These are phyloP conservation scores for Hypomyces rosellus DNA, from an alignment of 2,329 filamentous ascomycete species.

Conservation along the genomic window DNA sequence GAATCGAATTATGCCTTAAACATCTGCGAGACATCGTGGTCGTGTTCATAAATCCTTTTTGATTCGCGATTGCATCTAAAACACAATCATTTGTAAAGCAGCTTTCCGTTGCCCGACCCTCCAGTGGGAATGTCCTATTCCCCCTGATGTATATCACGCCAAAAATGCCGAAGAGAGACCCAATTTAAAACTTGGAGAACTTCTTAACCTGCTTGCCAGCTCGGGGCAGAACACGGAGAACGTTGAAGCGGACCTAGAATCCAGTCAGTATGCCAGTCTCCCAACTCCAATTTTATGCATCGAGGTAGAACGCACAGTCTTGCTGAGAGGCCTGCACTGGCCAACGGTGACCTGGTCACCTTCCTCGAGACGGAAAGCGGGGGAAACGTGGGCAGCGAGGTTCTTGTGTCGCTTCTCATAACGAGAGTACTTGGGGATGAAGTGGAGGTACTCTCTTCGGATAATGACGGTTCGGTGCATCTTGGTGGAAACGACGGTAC, in stretches of 20 bases:
- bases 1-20: conserved; percentile 12
- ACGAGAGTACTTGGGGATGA: conserved; percentile 98
- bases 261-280: conserved; percentile 18
- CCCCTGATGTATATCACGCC: conserved; percentile 46
- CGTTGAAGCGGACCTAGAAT: conserved; percentile 92
- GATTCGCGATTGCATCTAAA: conserved; percentile 41
- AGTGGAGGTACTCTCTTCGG: conserved; percentile 99
- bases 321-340: conserved; percentile 98
- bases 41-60: conserved; percentile 36
- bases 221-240: conserved; percentile 95
- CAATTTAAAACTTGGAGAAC: conserved; percentile 94
- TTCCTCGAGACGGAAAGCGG: conserved; percentile 99
- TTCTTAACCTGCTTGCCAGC: conserved; percentile 96
- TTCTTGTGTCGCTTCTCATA: conserved; percentile 99
- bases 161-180: conserved; percentile 45
- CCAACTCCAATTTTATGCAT: background rate
- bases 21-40: conserved; percentile 13
- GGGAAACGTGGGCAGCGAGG: conserved; percentile 96
- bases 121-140: conserved; percentile 30
- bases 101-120: conserved; percentile 36
- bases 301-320: conserved; percentile 74
- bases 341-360: conserved; percentile 99
- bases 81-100: conserved; percentile 38
- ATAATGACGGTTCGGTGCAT: conserved; percentile 99
- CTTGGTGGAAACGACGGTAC: conserved; percentile 99